Percentiles rank a stretch among this genome's conserved stretches.
phyloP scores from a whole-genome alignment of 2,329 filamentous ascomycete genomes.

The Diaporthe batatas region DNA sequence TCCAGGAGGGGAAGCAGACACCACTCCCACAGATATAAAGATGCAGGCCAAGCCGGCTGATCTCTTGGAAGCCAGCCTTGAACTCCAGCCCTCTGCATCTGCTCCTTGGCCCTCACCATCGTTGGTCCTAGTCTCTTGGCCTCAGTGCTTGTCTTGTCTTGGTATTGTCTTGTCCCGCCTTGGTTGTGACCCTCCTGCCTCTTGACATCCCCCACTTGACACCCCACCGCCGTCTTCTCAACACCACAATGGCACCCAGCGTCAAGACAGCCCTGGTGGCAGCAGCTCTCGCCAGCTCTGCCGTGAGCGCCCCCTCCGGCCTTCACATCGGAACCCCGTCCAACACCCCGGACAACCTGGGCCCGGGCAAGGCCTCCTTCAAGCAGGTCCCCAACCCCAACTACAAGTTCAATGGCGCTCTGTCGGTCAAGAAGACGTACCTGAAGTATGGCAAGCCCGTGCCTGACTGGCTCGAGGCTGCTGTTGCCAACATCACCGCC shows the following conservation, averaged over 20 bases:
- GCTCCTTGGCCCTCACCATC: conserved; percentile 35
- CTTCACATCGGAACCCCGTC: conserved; percentile 30
- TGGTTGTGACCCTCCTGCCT: conserved; percentile 30
- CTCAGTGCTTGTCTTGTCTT: conserved; percentile 28
- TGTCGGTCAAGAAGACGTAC: conserved; percentile 44
- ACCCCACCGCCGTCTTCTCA: neutral
- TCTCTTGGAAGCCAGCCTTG: neutral
- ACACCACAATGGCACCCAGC: conserved; percentile 26
- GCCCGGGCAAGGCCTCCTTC: conserved; percentile 37
- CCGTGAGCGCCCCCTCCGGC: conserved; percentile 29
- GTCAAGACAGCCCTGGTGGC: conserved; percentile 34
- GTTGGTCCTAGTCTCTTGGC: conserved; percentile 23
- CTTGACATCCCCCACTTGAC: neutral
- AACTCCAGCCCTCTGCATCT: conserved; percentile 22
- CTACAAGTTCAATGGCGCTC: conserved; percentile 41
- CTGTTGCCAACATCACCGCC: conserved; percentile 35
- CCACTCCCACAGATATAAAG: conserved; percentile 30
- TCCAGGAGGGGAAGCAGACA: neutral
- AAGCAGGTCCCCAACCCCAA: conserved; percentile 43
- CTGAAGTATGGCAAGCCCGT: conserved; percentile 43
- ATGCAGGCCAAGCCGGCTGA: conserved; percentile 17
- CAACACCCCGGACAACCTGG: conserved; percentile 15
- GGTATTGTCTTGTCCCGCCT: conserved; percentile 18
- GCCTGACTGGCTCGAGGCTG: conserved; percentile 40
- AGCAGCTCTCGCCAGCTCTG: conserved; percentile 35